Base-by-base conservation (phyloP, 1,284 basidiomycete species). In the Microstroma glucosiphilum region DNA sequence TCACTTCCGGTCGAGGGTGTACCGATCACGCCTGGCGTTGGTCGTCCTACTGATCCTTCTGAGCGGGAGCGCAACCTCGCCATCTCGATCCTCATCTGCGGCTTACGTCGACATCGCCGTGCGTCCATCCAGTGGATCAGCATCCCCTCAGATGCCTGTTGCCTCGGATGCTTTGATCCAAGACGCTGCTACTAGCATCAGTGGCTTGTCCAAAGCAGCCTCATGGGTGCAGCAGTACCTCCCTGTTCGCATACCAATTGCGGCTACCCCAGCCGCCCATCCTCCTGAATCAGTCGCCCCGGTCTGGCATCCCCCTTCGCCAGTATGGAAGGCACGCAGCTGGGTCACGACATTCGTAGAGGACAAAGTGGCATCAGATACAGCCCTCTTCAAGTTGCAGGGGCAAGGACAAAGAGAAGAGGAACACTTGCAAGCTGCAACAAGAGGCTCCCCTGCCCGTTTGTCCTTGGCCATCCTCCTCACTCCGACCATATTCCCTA, bases 41-140 rank as follows among this genome's bases (percentile, higher is more conserved):
- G 17, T 54, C n/a, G 3, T 54, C 21, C 51, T 54, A 15, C 51
- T 54, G 8, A 21, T 54, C 19, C 21, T 26, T 25, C 51, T 54
- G 21, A 54, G 51, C 51, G 25, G 13, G 25, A n/a, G 46, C 23
- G 46, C 46, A 48, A n/a, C n/a, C n/a, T n/a, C 46, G 46, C 46
- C 46, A 48, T 48, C 46, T n/a, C 23, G n/a, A n/a, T 48, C 46
- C 46, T 48, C 46, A 12, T 12, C 46, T 12, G 12, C n/a, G n/a
- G 46, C 46, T 48, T 23, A 23, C 23, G 46, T 37, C 30, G 30
- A 37, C 30, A 3, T 37, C 9, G 30, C 30, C 30, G 30, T 37
- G 30, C 30, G 30, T 3, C 30, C 30, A 37, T 37, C 30, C 3
- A 9, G 4, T 37, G 30, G 30, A 4, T 37, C 30, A 37, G 30